Evolutionary conservation across 495 filamentous ascomycete genomes (phyloP).

Genomic region (Podospora comata): DNA sequence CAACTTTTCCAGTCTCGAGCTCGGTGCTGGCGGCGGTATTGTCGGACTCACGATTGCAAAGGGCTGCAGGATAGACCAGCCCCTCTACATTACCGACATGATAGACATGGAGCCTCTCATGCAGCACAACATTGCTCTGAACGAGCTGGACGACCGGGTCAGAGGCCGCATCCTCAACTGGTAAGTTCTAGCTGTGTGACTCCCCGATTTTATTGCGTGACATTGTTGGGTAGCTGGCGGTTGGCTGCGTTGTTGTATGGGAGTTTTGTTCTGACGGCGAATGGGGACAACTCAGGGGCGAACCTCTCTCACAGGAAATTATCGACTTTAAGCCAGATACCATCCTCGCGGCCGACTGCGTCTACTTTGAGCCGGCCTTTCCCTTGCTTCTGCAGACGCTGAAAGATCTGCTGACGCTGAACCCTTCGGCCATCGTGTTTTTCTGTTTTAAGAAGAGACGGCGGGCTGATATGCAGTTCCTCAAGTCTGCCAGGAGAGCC

Average conservation of each 20-base stretch:
- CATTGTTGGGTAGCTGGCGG: slow-evolving; percentile 11
- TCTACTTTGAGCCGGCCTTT: slow-evolving; percentile 95
- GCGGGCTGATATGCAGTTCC: slow-evolving; percentile 68
- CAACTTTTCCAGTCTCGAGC: slow-evolving; percentile 64
- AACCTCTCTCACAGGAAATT: slow-evolving; percentile 49
- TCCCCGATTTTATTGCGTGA: slow-evolving; percentile 8
- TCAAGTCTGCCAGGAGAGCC: slow-evolving; percentile 62
- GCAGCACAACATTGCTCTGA: slow-evolving; percentile 76
- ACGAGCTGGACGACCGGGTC: slow-evolving; percentile 61
- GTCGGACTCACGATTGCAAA: slow-evolving; percentile 70
- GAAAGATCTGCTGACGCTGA: slow-evolving; percentile 52
- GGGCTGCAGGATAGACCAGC: slow-evolving; percentile 49
- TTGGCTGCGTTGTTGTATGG: slow-evolving; percentile 9
- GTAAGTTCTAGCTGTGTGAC: slow-evolving; percentile 42
- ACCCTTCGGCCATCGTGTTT: slow-evolving; percentile 64
- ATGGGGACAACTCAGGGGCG: slow-evolving; percentile 43
- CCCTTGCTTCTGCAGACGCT: slow-evolving; percentile 81
- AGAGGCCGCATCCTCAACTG: slow-evolving; percentile 69
- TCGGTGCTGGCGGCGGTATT: slow-evolving; percentile 88
- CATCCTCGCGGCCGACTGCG: slow-evolving; percentile 91
- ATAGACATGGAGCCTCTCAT: slow-evolving; percentile 77
- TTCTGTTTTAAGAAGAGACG: slow-evolving; percentile 95
- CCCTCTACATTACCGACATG: slow-evolving; percentile 81
- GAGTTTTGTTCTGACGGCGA: slow-evolving; percentile 25
- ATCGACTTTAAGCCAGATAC: slow-evolving; percentile 59